A percentile compares a stretch with the other conserved stretches of the same genome.
These are phyloP conservation scores for Centella asiatica DNA, from an alignment of 129 eudicot species.

Conservation along the genomic window DNA sequence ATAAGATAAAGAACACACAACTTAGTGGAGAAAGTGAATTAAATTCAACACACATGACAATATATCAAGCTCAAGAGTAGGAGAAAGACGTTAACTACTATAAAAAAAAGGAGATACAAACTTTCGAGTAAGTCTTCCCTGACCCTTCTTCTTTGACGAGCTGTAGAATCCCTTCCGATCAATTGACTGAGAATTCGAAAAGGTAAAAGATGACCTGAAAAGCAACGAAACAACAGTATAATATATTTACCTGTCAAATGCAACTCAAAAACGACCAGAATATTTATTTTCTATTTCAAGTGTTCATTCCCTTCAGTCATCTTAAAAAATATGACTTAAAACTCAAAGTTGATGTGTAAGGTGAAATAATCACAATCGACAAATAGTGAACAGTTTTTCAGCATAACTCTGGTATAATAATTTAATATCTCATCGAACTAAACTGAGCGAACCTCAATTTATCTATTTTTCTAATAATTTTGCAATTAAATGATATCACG, in stretches of 20 bases:
- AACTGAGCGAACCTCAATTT: too few species aligned
- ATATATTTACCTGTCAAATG: too few species aligned
- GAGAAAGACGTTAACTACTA: not conserved
- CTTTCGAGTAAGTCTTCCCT: constrained; percentile 76
- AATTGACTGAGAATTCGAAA: constrained; percentile 21
- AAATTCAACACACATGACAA: not conserved
- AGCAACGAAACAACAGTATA: not conserved
- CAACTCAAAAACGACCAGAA: not conserved
- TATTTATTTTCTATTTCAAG: too few species aligned
- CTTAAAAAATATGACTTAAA: too few species aligned
- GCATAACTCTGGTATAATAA: too few species aligned
- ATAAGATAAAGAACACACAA: constrained; percentile 4
- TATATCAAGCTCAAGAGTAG: not conserved
- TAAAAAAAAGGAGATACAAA: constrained; percentile 21
- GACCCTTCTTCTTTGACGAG: constrained; percentile 34
- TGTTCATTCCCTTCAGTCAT: too few species aligned
- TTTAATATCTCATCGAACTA: too few species aligned
- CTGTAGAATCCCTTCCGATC: constrained; percentile 20
- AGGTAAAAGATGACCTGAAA: constrained; percentile 31
- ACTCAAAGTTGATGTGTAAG: too few species aligned
- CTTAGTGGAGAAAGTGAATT: not conserved
- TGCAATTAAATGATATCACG: too few species aligned
- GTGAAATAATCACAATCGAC: too few species aligned
- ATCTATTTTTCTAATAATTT: too few species aligned
- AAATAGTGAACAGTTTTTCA: too few species aligned